phyloP scores from a whole-genome alignment of 1,284 basidiomycete genomes.

The Trichosporon sp. region DNA sequence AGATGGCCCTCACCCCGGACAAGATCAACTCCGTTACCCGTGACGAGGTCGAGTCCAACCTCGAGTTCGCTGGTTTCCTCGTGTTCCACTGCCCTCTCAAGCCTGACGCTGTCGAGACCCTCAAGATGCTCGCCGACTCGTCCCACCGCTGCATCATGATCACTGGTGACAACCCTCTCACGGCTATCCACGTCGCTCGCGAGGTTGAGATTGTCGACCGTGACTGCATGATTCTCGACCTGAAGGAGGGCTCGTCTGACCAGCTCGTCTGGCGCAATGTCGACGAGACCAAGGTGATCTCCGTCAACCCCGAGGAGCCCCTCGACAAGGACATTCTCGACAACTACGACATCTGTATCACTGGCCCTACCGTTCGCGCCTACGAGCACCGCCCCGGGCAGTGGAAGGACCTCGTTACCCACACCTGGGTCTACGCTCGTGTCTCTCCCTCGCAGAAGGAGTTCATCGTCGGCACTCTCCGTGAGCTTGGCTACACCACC shows the following conservation, averaged over 20 bases:
- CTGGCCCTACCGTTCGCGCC: slow-evolving; percentile 85
- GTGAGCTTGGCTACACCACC: slow-evolving; percentile 82
- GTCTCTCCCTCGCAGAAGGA: slow-evolving; percentile 96
- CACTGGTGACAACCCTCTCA: slow-evolving; percentile 93
- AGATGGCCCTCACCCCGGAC: slow-evolving; percentile 70
- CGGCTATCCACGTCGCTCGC: slow-evolving; percentile 87
- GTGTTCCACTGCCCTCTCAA: slow-evolving; percentile 97
- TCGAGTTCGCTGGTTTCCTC: slow-evolving; percentile 85
- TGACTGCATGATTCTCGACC: slow-evolving; percentile 84
- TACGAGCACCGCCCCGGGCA: slow-evolving; percentile 63
- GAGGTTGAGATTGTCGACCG: slow-evolving; percentile 96
- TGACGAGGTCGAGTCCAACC: slow-evolving; percentile 72
- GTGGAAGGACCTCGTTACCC: slow-evolving; percentile 79
- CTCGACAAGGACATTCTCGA: slow-evolving; percentile 75
- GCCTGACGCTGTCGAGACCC: slow-evolving; percentile 79
- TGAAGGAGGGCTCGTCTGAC: slow-evolving; percentile 74
- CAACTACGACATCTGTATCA: slow-evolving; percentile 90
- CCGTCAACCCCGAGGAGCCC: slow-evolving; percentile 74
- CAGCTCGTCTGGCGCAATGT: slow-evolving; percentile 91
- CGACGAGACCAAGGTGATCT: slow-evolving; percentile 81
- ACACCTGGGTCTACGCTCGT: slow-evolving; percentile 95
- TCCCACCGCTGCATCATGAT: slow-evolving; percentile 99
- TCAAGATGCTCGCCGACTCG: slow-evolving; percentile 90
- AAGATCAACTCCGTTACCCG: slow-evolving; percentile 81
- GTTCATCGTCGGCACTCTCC: slow-evolving; percentile 83